A percentile compares a stretch with the other conserved stretches of the same genome.
Evolutionary conservation across 805 yeast genomes (phyloP).

Genomic region (Candida cerambycidarum): DNA sequence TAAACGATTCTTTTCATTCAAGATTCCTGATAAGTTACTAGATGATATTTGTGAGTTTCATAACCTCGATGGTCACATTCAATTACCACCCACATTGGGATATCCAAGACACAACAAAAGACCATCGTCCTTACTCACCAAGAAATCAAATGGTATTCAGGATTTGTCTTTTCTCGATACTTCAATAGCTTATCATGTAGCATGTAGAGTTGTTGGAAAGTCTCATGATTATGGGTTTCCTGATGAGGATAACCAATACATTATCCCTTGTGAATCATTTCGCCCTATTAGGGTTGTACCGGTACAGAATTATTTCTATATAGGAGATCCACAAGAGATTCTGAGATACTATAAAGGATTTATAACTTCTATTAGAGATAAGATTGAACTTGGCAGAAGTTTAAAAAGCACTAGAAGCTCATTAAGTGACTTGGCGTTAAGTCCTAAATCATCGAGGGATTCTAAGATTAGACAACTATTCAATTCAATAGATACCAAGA

Average conservation of each 20-base stretch:
- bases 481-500: slow-evolving; percentile 22
- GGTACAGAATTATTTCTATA: slow-evolving; percentile 18
- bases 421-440: slow-evolving; percentile 7
- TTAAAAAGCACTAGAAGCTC: slow-evolving; percentile 1
- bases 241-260: slow-evolving; percentile 29
- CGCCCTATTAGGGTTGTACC: slow-evolving; percentile 40
- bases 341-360: slow-evolving; percentile 35
- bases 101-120: slow-evolving; percentile 23
- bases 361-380: slow-evolving; percentile 25
- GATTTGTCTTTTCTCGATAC: slow-evolving; percentile 40
- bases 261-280: slow-evolving; percentile 34
- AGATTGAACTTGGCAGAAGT: slow-evolving; percentile 13
- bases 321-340: slow-evolving; percentile 16
- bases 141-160: slow-evolving; percentile 21
- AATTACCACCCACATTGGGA: slow-evolving; percentile 40
- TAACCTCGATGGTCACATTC: slow-evolving; percentile 32
- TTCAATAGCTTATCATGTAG: slow-evolving; percentile 34
- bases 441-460: slow-evolving; percentile 23
- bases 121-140: slow-evolving; percentile 25
- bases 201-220: slow-evolving; percentile 41
- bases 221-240: slow-evolving; percentile 32
- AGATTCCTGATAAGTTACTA: slow-evolving; percentile 40
- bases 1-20: slow-evolving; percentile 42
- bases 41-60: slow-evolving; percentile 42
- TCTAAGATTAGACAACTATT: slow-evolving; percentile 29